Base-by-base conservation (phyloP, 225 moss, liverwort and hornwort genomes). In the Anthoceros angustus region DNA sequence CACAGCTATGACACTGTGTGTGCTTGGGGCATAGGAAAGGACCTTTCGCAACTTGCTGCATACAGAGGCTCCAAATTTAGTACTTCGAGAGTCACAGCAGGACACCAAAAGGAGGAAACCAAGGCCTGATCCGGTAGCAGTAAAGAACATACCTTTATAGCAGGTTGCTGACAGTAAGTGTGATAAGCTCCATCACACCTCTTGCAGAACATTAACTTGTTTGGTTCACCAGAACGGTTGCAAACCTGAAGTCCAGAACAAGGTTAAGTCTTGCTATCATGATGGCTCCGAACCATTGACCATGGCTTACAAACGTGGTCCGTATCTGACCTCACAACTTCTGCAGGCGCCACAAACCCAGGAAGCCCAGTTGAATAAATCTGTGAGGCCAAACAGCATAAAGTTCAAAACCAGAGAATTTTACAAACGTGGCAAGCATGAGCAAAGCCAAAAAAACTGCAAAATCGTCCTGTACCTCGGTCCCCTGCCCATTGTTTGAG, bases 131-230 rank as follows among this genome's bases (percentile, higher is more conserved):
- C 32, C 4, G 32, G 32, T 32, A 32, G 32, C 32, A 32, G 4
- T 1, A 11, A 18, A n/a, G 25, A 21, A 66, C 71, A 68, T 63
- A 62, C 88, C 86, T 98, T 98, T 8, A 92, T 84, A 60, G 95
- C 82, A 67, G 95, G 91, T 74, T 98, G 95, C 71, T 92, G 82
- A 74, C 95, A 98, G 71, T 73, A 85, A 1, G 80, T 75, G 71
- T 98, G 95, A 73, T 92, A 70, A 38, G 87, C 87, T 41, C 76
- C 79, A 77, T 98, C 95, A 77, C 95, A 98, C 71, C 92, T 85
- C 72, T 98, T 98, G 74, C 95, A 98, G 71, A 89, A 98, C 84
- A 88, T 98, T 62, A 98, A 74, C 74, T 89, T 98, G 73, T 88
- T 85, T 60, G 88, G 66, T 67, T 98, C 95, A 46, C 86, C 91